Conservation (phyloP, 1,284 basidiomycete species). For the Peniophora sp. region DNA sequence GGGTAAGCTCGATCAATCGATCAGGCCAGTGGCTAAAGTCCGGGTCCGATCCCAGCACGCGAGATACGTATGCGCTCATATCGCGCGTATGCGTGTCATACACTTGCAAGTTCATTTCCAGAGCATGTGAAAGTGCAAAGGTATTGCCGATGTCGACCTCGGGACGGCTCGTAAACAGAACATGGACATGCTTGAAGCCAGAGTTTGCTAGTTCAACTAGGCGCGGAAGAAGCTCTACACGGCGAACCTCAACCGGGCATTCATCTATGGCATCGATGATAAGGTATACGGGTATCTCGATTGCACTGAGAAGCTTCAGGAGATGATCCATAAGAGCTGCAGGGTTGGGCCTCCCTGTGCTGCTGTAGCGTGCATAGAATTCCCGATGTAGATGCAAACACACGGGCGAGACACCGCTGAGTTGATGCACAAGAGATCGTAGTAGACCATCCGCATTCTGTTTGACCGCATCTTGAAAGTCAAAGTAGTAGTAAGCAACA, state of each 20-base stretch:
- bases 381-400: not conserved
- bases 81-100: constrained; percentile 5
- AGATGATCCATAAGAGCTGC: not conserved
- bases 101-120: constrained; percentile 4
- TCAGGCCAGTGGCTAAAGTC: constrained; percentile 2
- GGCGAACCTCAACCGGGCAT: not conserved
- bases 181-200: constrained; percentile 3
- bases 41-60: constrained; percentile 1
- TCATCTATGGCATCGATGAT: constrained; percentile 7
- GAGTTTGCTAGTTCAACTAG: constrained; percentile 1
- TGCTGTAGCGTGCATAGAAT: constrained; percentile 3
- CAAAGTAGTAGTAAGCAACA: constrained; percentile 7
- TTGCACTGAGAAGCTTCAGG: not conserved
- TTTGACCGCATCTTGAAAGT: constrained; percentile 6
- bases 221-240: not conserved
- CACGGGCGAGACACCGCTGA: constrained; percentile 2
- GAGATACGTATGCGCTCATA: constrained; percentile 4
- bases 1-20: constrained; percentile 1
- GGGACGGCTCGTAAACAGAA: constrained; percentile 3
- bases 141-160: constrained; percentile 2
- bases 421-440: constrained; percentile 4
- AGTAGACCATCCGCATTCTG: constrained; percentile 4
- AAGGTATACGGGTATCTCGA: constrained; percentile 2
- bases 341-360: not conserved
- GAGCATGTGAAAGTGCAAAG: too few species aligned